Percentiles rank a stretch among this genome's conserved stretches.
Evolutionary conservation across 352 stramenopile species (phyloP).

Genomic region (Pythium periplocum): DNA sequence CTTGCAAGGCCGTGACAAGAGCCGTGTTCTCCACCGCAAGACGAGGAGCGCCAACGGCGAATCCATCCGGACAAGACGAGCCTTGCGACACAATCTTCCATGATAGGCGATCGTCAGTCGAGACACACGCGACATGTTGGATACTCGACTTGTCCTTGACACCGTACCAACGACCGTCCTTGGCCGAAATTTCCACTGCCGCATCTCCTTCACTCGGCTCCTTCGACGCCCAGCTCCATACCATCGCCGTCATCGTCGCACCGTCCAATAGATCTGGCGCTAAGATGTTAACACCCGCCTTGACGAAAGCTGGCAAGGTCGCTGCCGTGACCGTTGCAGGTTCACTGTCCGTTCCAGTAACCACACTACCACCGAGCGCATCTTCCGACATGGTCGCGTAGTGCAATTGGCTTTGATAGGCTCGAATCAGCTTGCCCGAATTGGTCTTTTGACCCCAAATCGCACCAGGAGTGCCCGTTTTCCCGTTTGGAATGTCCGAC

Average conservation of each 20-base stretch:
- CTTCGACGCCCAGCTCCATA: conserved; percentile 59
- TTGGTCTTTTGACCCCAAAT: conserved; percentile 43
- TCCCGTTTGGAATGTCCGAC: conserved; percentile 29
- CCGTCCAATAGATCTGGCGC: conserved; percentile 55
- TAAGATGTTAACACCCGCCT: conserved; percentile 51
- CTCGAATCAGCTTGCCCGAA: conserved; percentile 36
- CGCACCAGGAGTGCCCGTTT: conserved; percentile 15
- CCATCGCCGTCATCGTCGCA: conserved; percentile 34
- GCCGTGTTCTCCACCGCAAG: conserved; percentile 50
- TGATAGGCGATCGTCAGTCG: conserved; percentile 29
- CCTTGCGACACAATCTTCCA: conserved; percentile 48
- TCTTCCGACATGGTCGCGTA: conserved; percentile 46
- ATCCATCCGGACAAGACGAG: conserved; percentile 36
- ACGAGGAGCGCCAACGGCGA: conserved; percentile 21
- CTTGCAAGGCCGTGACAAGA: conserved; percentile 26
- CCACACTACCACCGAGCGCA: conserved; percentile 14
- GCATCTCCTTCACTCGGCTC: conserved; percentile 36
- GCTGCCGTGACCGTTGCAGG: conserved; percentile 2
- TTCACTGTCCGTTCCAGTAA: not conserved
- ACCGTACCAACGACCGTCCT: conserved; percentile 54
- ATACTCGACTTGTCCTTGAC: conserved; percentile 33
- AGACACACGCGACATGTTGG: conserved; percentile 47
- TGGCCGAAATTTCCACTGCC: conserved; percentile 35
- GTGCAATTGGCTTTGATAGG: conserved; percentile 39
- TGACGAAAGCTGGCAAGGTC: conserved; percentile 23